Evolutionary conservation across 352 stramenopile species (phyloP), one percentile per base, ranked within the genome.

Genomic region (Peronospora belbahrii): DNA sequence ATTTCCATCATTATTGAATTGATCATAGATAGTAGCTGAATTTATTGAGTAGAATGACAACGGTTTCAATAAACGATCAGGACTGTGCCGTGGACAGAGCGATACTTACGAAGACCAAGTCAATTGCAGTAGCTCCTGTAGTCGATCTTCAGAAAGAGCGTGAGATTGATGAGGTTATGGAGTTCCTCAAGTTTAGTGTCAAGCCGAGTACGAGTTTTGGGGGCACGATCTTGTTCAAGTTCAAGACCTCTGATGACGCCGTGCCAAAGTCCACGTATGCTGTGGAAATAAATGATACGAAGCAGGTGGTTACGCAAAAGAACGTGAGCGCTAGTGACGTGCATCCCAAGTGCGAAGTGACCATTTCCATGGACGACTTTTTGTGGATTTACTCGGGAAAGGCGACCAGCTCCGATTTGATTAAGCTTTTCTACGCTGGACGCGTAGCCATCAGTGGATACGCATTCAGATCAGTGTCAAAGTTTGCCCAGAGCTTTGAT

Each of bases 141-240:
- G 13, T 18, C 14, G 41, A 47, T 17, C 46, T 47, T 4, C 45
- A 61, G 41, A 70, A 70, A 41, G 78, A 88, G 41, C 62, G 68
- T 23, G 76, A 93, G 62, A 88, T 94, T 46, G 82, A 88, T 44
- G 82, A 94, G 31, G 71, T 94, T 20, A 94, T 94, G 82, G 69
- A 86, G 36, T 94, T 90, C 48, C 58, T 94, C 50, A 68, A 71
- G 42, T 94, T 86, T 45, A 89, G 77, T 34, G 67, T 94, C 50
- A 91, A 94, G 69, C 40, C 56, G 3, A 71, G 56, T 52, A 71
- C 77, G 27, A 74, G 52, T 38, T 94, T 91, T 44, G 54, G 68
- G 22, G 82, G 82, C 44, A 85, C 74, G 42, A 91, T 94, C 52
- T 56, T 88, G 27, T 94, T 94, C 65, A 87, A 85, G 54, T 94